Percentiles rank a stretch among this genome's conserved stretches.
Evolutionary conservation across 2,329 filamentous ascomycete species (phyloP).

Genomic region (Calonectria pteridis): DNA sequence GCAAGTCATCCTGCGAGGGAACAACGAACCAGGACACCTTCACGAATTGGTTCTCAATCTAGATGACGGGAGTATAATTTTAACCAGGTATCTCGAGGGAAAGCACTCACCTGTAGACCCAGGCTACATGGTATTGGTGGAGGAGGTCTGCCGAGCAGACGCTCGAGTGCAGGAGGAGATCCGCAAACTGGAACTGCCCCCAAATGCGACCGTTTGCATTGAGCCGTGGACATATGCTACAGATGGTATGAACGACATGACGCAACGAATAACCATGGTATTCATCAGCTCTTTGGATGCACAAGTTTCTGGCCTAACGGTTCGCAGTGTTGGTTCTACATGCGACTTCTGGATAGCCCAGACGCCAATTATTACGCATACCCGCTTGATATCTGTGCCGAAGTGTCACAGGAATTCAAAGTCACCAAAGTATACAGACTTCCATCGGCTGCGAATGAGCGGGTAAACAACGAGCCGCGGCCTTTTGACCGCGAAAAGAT

Average conservation of each 20-base stretch:
- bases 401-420: constrained; percentile 59
- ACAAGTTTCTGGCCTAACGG: not conserved
- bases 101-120: constrained; percentile 62
- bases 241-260: constrained; percentile 66
- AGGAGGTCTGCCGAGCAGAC: constrained; percentile 60
- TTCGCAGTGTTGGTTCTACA: constrained; percentile 44
- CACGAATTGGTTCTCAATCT: constrained; percentile 50
- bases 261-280: constrained; percentile 62
- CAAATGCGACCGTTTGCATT: not conserved
- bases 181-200: constrained; percentile 56
- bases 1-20: constrained; percentile 47
- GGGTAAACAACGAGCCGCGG: constrained; percentile 45
- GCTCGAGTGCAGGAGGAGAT: constrained; percentile 58
- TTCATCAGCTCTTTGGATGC: not conserved
- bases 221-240: constrained; percentile 59
- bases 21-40: constrained; percentile 32
- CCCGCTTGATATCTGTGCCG: constrained; percentile 63
- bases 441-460: constrained; percentile 49
- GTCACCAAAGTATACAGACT: constrained; percentile 62
- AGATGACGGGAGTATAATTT: constrained; percentile 27
- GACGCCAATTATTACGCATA: constrained; percentile 70
- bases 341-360: constrained; percentile 51
- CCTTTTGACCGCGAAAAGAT: constrained; percentile 58
- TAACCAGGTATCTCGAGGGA: constrained; percentile 51
- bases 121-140: constrained; percentile 61